Evolutionary conservation across 768 basidiomycete genomes (phyloP), one percentile per base, ranked within the genome.

Genomic region (Crepidotus variabilis): DNA sequence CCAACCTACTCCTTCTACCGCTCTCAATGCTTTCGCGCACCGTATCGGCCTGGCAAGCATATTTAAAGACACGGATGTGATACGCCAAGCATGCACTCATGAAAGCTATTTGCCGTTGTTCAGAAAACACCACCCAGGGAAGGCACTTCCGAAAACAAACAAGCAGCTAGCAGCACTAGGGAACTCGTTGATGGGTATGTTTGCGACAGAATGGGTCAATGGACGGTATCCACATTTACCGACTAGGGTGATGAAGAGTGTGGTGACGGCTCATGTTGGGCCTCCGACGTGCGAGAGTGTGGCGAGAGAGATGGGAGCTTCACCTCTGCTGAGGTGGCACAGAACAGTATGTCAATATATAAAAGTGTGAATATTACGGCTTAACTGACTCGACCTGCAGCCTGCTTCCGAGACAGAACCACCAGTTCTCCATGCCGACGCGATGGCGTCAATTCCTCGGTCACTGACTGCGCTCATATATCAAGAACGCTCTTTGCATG

Each of bases 211-310:
- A 72, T 85, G 88, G 67, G 73, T 97, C 39, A 80, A 89, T 54
- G 77, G 86, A 11, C 78, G 84, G 47, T 98, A 89, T 70, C 96
- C 96, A 0, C 87, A 95, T 66, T 81, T 98, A 23, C 96, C 96
- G 1, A 94, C 92, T 20, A 86, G 92, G 54, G 94, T 94, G 21
- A 73, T 92, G 62, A 95, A 97, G 73, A 90, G 92, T 6, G 94
- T 92, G 13, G 84, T 96, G 56, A 94, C 91, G 43, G 92, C 94
- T 53, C 91, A 92, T 70, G 95, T 94, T 32, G 96, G 96, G 13
- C 87, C 92, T 14, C 74, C 83, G 61, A 87, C 89, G 5, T 93
- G 92, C 65, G 85, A 90, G 39, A 84, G 79, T 61, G 87, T 98
- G 50, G 95, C 95, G 22, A 83, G 86, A 56, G 90, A 94, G 72